Evolutionary conservation across 164 flowering plant species (phyloP).

Genomic region (Magnolia officinalis): DNA sequence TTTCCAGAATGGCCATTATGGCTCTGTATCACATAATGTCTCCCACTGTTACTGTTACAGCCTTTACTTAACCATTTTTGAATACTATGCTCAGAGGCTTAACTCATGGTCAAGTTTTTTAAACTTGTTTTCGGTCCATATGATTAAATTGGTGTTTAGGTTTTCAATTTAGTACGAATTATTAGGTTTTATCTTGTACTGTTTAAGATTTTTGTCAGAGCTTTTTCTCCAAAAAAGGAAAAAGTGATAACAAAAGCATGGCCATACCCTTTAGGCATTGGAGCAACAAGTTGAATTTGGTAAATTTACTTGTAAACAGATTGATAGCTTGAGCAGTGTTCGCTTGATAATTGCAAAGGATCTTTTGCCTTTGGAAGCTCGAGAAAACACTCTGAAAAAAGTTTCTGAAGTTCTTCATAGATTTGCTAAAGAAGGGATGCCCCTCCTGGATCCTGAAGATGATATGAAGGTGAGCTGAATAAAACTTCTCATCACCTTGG

Average conservation of each 20-base stretch:
- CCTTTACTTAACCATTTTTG: too few relatives aligned
- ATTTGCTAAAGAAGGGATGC: constrained; percentile 64
- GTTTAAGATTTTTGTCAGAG: neutral
- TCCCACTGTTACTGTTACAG: too few relatives aligned
- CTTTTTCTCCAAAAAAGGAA: neutral
- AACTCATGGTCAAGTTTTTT: too few relatives aligned
- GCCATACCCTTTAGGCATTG: neutral
- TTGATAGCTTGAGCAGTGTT: constrained; percentile 55
- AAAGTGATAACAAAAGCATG: neutral
- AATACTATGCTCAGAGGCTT: too few relatives aligned
- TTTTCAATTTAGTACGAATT: neutral
- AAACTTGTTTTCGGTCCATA: too few relatives aligned
- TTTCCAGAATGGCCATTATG: too few relatives aligned
- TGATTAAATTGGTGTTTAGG: neutral
- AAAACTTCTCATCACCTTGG: neutral
- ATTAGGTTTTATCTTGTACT: neutral
- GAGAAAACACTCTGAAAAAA: constrained; percentile 85
- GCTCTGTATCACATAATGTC: too few relatives aligned
- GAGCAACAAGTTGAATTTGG: neutral
- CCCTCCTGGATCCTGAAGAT: constrained; percentile 82
- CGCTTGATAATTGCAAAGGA: constrained; percentile 68
- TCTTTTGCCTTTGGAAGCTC: constrained; percentile 78
- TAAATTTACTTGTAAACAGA: constrained; percentile 33
- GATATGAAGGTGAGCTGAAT: constrained; percentile 68
- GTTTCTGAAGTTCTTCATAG: constrained; percentile 69